Base-by-base conservation (phyloP, 2,329 filamentous ascomycete genomes). In the Knoxdaviesia proteae region DNA sequence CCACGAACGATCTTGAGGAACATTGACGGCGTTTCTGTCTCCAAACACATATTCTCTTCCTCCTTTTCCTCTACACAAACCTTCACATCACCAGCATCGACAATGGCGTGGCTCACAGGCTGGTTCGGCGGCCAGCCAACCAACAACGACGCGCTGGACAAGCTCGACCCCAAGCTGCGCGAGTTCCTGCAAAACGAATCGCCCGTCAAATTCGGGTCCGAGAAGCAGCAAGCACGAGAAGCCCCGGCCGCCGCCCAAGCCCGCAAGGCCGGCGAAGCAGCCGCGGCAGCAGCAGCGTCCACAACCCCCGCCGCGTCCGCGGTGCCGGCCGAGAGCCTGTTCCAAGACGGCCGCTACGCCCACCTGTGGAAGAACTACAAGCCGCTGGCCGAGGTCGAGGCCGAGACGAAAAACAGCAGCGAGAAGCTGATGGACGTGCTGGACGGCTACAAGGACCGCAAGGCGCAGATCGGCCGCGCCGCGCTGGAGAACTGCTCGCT, bases 311-410 rank as follows among this genome's bases (percentile, higher is more conserved):
- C 49, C 5, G 39, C 46, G 32, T 46, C 56, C 3, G 32, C 38
- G 3, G 64, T 72, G 5, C 71, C 71, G 1, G 51, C 53, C 1
- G 61, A 67, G 48, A 72, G 68, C 50, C 58, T 72, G 30, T 76
- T 65, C 54, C 68, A 64, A 44, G 71, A 76, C 53, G 71, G 71
- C n/a, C 67, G 71, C 38, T 76, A 76, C 60, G 84, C 87, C 44
- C 73, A 96, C 56, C 67, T 98, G 33, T 98, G 90, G 90, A 88
- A 86, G 61, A 84, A 73, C 45, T 98, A 98, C 67, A 71, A 71
- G 45, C 78, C 88, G 6, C 74, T 82, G 42, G 56, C 65, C 34
- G 67, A 80, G 44, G 62, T 92, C 46, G 79, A 88, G 53, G 67
- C 71, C 40, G 74, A 74, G 47, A 67, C 68, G 20, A 80, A 80